phyloP scores from a whole-genome alignment of 495 filamentous ascomycete genomes.

The Corynascus novoguineensis region DNA sequence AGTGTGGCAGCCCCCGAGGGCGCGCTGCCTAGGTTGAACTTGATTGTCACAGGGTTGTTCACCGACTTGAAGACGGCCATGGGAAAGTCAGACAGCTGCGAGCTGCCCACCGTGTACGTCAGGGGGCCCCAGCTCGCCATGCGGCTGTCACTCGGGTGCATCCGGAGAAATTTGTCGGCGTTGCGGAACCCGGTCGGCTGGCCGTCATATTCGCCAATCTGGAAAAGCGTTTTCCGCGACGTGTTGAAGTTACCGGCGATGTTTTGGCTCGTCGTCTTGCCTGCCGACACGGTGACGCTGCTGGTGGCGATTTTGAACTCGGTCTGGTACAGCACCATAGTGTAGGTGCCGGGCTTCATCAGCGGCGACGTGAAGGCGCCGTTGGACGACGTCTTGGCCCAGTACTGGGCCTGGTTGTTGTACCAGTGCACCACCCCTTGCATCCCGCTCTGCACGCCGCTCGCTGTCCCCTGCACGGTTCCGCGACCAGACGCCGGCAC shows the following conservation, averaged over 20 bases:
- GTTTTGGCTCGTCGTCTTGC: constrained; percentile 45
- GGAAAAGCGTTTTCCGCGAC: constrained; percentile 49
- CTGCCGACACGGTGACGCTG: constrained; percentile 51
- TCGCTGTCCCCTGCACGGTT: constrained; percentile 55
- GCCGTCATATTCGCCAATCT: constrained; percentile 60
- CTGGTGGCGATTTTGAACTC: constrained; percentile 53
- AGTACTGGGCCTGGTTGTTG: constrained; percentile 59
- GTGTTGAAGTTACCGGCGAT: constrained; percentile 45
- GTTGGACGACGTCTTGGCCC: constrained; percentile 49
- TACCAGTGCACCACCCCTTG: constrained; percentile 61
- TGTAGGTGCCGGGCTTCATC: constrained; percentile 65
- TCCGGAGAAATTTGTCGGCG: constrained; percentile 57
- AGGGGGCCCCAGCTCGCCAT: constrained; percentile 55
- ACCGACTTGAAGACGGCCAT: constrained; percentile 61
- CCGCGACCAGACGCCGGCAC: constrained; percentile 50
- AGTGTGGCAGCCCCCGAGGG: constrained; percentile 50
- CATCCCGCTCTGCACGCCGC: constrained; percentile 42
- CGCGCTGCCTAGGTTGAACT: constrained; percentile 49
- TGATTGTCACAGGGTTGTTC: constrained; percentile 58
- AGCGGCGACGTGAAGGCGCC: constrained; percentile 56
- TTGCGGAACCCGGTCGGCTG: constrained; percentile 61
- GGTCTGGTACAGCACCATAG: constrained; percentile 61
- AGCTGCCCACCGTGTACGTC: constrained; percentile 56
- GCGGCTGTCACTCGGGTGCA: constrained; percentile 60
- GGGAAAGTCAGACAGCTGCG: constrained; percentile 48